A percentile compares a stretch with the other conserved stretches of the same genome.
phyloP scores from a whole-genome alignment of 1,139 yeast species.

The Pichia sp. region DNA sequence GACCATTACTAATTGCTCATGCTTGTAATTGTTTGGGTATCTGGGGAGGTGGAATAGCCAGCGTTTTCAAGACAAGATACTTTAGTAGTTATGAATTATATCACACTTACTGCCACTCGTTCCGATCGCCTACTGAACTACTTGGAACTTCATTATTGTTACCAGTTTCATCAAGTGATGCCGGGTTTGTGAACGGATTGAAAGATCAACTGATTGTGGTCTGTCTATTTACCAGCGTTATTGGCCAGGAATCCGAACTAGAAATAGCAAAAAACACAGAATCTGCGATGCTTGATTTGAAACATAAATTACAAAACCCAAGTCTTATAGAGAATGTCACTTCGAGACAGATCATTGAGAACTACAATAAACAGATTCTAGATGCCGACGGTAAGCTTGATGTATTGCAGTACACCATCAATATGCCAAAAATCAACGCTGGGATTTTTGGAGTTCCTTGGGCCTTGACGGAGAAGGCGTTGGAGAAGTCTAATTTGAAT shows the following conservation, averaged over 20 bases:
- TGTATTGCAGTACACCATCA: constrained; percentile 28
- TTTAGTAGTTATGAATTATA: constrained; percentile 50
- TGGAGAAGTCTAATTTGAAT: constrained; percentile 35
- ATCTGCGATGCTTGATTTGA: constrained; percentile 44
- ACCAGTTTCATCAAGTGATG: constrained; percentile 33
- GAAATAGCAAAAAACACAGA: constrained; percentile 48
- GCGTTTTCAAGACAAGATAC: constrained; percentile 43
- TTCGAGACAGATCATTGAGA: constrained; percentile 10
- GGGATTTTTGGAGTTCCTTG: constrained; percentile 81
- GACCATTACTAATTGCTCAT: constrained; percentile 51
- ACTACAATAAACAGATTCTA: neutral
- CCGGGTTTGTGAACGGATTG: constrained; percentile 31
- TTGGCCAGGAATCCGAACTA: constrained; percentile 41
- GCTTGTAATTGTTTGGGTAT: constrained; percentile 75
- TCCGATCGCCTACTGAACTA: constrained; percentile 34
- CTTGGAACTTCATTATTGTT: constrained; percentile 55
- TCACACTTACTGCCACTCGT: constrained; percentile 42
- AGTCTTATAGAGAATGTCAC: constrained; percentile 8
- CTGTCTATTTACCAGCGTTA: constrained; percentile 61
- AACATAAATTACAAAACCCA: constrained; percentile 34
- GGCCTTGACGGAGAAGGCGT: constrained; percentile 55
- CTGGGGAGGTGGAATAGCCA: constrained; percentile 87
- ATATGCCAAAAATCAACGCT: constrained; percentile 76
- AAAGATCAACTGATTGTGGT: constrained; percentile 42
- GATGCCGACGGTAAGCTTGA: neutral